phyloP scores from a whole-genome alignment of 208 protist species.

The Leishmania gerbilli region DNA sequence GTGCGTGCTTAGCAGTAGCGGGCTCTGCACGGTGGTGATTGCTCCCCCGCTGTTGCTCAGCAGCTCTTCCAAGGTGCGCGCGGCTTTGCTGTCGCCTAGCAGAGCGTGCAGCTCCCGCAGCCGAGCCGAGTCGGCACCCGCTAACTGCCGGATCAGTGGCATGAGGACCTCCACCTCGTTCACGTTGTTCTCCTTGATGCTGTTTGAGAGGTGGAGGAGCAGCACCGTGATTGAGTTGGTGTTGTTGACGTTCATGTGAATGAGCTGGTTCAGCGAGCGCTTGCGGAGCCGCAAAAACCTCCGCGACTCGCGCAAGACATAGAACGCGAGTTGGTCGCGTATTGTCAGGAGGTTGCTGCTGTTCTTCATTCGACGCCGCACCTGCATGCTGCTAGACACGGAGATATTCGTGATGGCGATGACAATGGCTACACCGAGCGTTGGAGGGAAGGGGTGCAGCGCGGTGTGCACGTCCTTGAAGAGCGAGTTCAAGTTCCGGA shows the following conservation, averaged over 20 bases:
- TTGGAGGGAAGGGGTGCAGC: slow-evolving; percentile 55
- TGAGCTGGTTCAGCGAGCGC: slow-evolving; percentile 58
- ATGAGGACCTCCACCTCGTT: slow-evolving; percentile 77
- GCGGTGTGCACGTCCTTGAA: slow-evolving; percentile 63
- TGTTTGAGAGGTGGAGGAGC: slow-evolving; percentile 48
- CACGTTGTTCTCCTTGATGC: slow-evolving; percentile 54
- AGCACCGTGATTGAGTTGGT: slow-evolving; percentile 56
- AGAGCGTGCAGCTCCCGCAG: slow-evolving; percentile 43
- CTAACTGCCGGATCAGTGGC: slow-evolving; percentile 52
- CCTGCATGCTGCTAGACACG: slow-evolving; percentile 86
- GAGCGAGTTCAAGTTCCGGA: slow-evolving; percentile 79
- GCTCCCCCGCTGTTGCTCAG: slow-evolving; percentile 28
- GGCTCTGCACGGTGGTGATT: not conserved
- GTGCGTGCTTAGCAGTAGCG: not conserved
- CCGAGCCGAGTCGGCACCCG: slow-evolving; percentile 43
- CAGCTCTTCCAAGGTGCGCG: slow-evolving; percentile 45
- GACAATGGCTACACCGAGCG: slow-evolving; percentile 75
- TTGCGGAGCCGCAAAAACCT: slow-evolving; percentile 44
- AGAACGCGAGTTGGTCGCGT: slow-evolving; percentile 72
- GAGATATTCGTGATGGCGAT: slow-evolving; percentile 82
- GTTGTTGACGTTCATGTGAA: slow-evolving; percentile 73
- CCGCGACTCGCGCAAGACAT: slow-evolving; percentile 51
- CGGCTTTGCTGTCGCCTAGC: slow-evolving; percentile 36
- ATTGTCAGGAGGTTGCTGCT: slow-evolving; percentile 75
- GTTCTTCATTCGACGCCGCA: slow-evolving; percentile 88